Evolutionary conservation across 1,284 basidiomycete species (phyloP).

Genomic region (Stygiomarasmius scandens): DNA sequence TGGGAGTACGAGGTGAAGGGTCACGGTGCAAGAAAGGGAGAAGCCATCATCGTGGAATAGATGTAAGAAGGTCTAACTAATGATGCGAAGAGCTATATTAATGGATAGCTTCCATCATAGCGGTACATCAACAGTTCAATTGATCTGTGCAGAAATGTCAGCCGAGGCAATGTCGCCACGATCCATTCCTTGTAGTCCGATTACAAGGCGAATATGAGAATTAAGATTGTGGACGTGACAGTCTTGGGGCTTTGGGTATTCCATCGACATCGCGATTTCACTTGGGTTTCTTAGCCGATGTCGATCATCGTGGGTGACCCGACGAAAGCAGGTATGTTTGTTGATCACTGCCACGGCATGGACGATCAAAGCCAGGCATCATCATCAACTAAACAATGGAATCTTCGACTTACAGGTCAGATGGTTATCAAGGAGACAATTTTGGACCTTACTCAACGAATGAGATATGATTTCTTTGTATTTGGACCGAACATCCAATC

Average conservation of each 20-base stretch:
- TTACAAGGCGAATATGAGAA: no score
- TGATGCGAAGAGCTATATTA: not conserved
- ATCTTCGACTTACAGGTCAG: not conserved
- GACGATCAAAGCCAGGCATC: not conserved
- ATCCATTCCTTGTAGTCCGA: no score
- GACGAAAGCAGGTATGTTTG: no score
- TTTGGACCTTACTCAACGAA: not conserved
- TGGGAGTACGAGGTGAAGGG: not conserved
- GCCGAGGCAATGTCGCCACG: not conserved
- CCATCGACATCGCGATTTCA: no score
- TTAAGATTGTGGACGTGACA: no score
- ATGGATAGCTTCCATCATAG: not conserved
- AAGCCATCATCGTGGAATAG: not conserved
- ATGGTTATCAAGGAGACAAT: not conserved
- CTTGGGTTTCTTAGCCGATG: no score
- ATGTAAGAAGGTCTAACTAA: not conserved
- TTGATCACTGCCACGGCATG: not conserved
- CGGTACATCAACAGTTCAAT: not conserved
- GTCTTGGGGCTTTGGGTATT: no score
- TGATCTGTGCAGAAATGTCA: not conserved
- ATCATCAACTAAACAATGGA: no score
- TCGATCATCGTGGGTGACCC: no score
- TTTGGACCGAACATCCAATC: no score
- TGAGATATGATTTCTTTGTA: not conserved
- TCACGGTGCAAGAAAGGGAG: not conserved